These are phyloP conservation scores for Flaveria ramosissima DNA, from an alignment of 129 eudicot genomes.

Conservation along the genomic window DNA sequence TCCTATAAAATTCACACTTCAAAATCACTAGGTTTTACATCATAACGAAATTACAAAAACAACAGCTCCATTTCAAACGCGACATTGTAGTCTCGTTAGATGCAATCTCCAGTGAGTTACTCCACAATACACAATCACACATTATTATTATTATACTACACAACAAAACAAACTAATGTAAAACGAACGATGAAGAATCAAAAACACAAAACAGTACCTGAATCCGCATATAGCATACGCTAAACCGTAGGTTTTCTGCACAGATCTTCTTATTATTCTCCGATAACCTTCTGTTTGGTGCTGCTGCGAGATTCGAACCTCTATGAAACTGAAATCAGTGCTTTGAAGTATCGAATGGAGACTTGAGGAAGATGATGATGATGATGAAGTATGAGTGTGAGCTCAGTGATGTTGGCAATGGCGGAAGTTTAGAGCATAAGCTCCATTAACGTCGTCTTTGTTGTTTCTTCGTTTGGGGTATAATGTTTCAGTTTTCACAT, in stretches of 20 bases:
- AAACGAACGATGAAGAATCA: slow-evolving; percentile 9
- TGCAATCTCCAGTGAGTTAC: slow-evolving; percentile 23
- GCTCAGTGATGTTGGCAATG: slow-evolving; percentile 30
- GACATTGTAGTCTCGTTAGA: slow-evolving; percentile 31
- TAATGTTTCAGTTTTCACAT: not conserved
- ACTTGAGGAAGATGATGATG: slow-evolving; percentile 17
- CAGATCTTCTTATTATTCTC: slow-evolving; percentile 32
- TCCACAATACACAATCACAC: not conserved
- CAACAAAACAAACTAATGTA: not conserved
- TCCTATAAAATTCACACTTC: slow-evolving; percentile 19
- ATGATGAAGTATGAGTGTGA: slow-evolving; percentile 19
- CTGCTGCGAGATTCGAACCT: slow-evolving; percentile 17
- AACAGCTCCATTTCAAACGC: slow-evolving; percentile 18
- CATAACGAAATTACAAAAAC: not conserved
- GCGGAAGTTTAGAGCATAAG: slow-evolving; percentile 30
- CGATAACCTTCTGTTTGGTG: not conserved
- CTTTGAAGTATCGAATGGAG: not conserved
- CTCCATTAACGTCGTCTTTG: slow-evolving; percentile 24
- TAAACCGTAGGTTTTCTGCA: not conserved
- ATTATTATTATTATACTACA: not conserved
- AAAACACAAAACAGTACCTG: slow-evolving; percentile 11
- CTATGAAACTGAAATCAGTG: slow-evolving; percentile 11
- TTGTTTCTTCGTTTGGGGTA: slow-evolving; percentile 26
- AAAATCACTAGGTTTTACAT: slow-evolving; percentile 19
- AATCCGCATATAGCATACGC: slow-evolving; percentile 19